Percentiles rank a stretch among this genome's conserved stretches.
Conservation (phyloP, 495 filamentous ascomycete species). For the Parmelia sp. region DNA sequence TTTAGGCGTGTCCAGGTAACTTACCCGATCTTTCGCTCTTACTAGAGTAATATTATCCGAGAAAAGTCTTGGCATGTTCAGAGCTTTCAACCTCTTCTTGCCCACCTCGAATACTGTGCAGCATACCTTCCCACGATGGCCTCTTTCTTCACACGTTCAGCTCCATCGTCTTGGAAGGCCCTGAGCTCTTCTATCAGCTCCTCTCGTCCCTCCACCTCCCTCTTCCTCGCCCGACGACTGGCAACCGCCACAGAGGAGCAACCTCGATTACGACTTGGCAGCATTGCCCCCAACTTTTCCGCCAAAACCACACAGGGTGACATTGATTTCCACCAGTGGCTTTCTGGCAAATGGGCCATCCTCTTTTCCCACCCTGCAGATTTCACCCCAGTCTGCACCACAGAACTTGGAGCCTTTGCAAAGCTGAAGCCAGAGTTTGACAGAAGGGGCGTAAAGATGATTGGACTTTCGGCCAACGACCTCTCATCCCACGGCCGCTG, state of each 20-base stretch:
- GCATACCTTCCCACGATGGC: background rate
- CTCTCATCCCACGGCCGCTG: conserved; percentile 53
- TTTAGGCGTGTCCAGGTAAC: no score
- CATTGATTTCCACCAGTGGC: conserved; percentile 58
- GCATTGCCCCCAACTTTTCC: conserved; percentile 58
- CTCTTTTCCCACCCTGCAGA: conserved; percentile 66
- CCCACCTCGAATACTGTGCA: background rate
- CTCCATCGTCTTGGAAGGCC: background rate
- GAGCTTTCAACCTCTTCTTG: no score
- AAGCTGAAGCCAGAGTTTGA: conserved; percentile 57
- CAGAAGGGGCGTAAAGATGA: conserved; percentile 58
- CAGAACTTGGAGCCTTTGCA: conserved; percentile 62
- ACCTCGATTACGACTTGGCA: conserved; percentile 55
- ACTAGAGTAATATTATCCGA: no score
- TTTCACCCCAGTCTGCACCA: conserved; percentile 66
- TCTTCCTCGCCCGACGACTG: conserved; percentile 33
- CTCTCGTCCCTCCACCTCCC: conserved; percentile 15
- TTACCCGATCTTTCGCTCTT: no score
- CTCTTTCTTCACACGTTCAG: conserved; percentile 10
- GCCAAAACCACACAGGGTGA: conserved; percentile 60
- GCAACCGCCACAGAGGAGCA: conserved; percentile 40
- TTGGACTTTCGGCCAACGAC: conserved; percentile 58
- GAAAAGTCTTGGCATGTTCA: no score
- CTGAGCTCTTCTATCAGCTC: background rate
- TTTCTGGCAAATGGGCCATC: conserved; percentile 56